These are phyloP conservation scores for Tricholoma matsutake DNA, from an alignment of 768 basidiomycete species.

Conservation along the genomic window DNA sequence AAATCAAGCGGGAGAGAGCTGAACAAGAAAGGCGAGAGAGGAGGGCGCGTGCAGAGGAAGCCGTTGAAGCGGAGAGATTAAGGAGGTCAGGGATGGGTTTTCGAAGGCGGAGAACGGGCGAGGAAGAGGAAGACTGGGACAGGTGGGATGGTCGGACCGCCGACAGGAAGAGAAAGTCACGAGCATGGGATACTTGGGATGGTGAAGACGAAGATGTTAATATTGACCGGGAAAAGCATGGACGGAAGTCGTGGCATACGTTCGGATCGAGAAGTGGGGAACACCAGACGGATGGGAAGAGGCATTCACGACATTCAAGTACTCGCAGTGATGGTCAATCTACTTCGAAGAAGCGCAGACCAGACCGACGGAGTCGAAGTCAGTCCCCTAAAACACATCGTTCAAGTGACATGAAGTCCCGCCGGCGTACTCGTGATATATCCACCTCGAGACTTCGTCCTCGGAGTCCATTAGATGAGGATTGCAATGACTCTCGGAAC, in stretches of 20 bases:
- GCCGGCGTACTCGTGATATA: conserved; percentile 5
- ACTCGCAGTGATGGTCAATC: not conserved
- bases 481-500: conserved; percentile 3
- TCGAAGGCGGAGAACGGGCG: conserved; percentile 18
- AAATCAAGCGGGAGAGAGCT: conserved; percentile 65
- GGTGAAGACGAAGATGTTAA: conserved; percentile 39
- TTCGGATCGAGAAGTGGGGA: conserved; percentile 25
- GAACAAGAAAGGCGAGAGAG: conserved; percentile 64
- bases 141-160: conserved; percentile 51
- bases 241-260: conserved; percentile 17
- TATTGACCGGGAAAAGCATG: conserved; percentile 17
- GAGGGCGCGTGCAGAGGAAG: conserved; percentile 70
- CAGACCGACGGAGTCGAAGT: conserved; percentile 21
- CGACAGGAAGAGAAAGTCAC: conserved; percentile 42
- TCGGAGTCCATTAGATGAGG: conserved; percentile 5
- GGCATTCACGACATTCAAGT: conserved; percentile 14
- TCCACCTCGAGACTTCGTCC: conserved; percentile 1
- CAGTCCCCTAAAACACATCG: conserved; percentile 11
- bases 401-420: conserved; percentile 6
- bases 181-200: conserved; percentile 52
- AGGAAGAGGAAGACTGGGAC: conserved; percentile 41
- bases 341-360: conserved; percentile 20
- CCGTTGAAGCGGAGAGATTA: conserved; percentile 61
- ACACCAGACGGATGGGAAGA: conserved; percentile 16
- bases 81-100: conserved; percentile 31